Evolutionary conservation across 2,329 filamentous ascomycete species (phyloP).

Genomic region (Fusarium phyllophilum): DNA sequence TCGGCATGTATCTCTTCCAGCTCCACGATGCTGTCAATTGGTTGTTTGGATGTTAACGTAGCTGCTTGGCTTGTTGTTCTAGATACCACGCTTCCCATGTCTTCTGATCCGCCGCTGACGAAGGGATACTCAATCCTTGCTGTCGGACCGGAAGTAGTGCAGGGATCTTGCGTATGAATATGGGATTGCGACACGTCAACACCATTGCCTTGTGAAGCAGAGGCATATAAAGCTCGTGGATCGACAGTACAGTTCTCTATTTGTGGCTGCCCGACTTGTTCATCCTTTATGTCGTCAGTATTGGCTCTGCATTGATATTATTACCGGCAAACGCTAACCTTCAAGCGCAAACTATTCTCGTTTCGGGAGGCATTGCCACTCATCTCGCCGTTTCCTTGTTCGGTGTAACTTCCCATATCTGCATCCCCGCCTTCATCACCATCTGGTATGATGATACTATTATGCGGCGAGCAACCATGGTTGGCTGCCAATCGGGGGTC

Average conservation of each 20-base stretch:
- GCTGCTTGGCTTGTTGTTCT: not conserved
- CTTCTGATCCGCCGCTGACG: not conserved
- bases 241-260: not conserved
- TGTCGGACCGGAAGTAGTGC: rapidly evolving
- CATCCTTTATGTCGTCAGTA: not conserved
- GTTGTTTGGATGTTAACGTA: rapidly evolving
- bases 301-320: not conserved
- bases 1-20: not conserved
- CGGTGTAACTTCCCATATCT: not conserved
- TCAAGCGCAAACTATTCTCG: not conserved
- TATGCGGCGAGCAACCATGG: rapidly evolving
- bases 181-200: rapidly evolving
- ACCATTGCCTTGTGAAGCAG: rapidly evolving
- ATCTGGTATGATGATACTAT: not conserved
- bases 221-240: rapidly evolving
- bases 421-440: not conserved
- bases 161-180: rapidly evolving
- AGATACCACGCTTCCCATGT: rapidly evolving
- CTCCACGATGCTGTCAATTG: not conserved
- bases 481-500: not conserved
- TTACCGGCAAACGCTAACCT: no score
- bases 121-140: not conserved
- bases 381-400: no score
- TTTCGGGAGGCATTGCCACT: rapidly evolving
- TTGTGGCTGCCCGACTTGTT: not conserved